These are phyloP conservation scores for Stenogyne calaminthoides DNA, from an alignment of 305 asterid genomes.

Conservation along the genomic window DNA sequence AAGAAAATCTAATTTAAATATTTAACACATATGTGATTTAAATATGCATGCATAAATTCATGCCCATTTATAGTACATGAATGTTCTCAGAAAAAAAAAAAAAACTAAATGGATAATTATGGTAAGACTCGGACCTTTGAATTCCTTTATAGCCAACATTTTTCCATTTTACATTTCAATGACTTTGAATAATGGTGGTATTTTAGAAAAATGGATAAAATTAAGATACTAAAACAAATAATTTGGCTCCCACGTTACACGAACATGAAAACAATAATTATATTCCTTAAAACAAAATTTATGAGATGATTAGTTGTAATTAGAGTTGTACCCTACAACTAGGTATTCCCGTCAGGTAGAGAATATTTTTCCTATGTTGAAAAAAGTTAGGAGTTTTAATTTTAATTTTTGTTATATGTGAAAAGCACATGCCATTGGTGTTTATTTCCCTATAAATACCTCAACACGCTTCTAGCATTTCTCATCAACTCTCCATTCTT, in stretches of 20 bases:
- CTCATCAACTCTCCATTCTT: slow-evolving; percentile 21
- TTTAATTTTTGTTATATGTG: too few species aligned
- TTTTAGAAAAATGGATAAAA: not conserved
- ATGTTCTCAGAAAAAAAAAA: not conserved
- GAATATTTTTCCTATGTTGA: too few species aligned
- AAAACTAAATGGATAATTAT: not conserved
- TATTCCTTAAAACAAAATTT: not conserved
- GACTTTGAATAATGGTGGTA: not conserved
- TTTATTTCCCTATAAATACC: slow-evolving; percentile 39
- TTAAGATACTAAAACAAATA: not conserved
- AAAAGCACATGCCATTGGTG: slow-evolving; percentile 12
- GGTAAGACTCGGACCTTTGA: not conserved
- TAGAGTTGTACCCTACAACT: not conserved
- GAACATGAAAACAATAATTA: not conserved
- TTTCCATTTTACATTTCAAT: not conserved
- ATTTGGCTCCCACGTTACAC: not conserved
- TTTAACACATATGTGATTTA: not conserved
- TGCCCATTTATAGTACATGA: not conserved
- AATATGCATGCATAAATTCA: not conserved
- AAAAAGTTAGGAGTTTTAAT: too few species aligned
- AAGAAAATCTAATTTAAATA: not conserved
- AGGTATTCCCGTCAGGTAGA: too few species aligned
- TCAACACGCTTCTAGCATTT: not conserved
- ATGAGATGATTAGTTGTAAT: not conserved
- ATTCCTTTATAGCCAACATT: not conserved